Evolutionary conservation across 2,329 filamentous ascomycete species (phyloP), one percentile per base, ranked within the genome.

Genomic region (Lasiodiplodia sp.): DNA sequence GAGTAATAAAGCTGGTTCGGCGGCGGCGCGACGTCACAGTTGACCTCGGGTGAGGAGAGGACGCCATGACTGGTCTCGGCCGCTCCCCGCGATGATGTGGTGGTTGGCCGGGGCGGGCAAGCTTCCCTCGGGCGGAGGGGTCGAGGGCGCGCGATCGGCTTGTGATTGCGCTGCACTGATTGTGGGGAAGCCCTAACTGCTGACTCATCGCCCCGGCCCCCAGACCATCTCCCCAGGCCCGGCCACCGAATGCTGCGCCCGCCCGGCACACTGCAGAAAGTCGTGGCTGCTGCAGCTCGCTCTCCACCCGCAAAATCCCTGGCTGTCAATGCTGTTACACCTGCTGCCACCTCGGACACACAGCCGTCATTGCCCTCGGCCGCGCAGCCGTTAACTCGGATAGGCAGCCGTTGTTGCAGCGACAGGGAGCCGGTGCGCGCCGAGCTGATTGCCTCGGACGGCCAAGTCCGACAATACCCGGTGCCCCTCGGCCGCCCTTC

Each of bases 51-150:
- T 68, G 66, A 53, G 44, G 25, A 34, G 34, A 34, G 38, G 23
- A 34, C 34, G 66, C 56, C 47, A 53, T 63, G 66, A 68, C 56
- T 62, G 57, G 51, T 58, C 56, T 23, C 56, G 66, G 55, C 66
- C 47, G 44, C 31, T 12, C 55, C 31, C 37, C 47, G 57, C 57
- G 47, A 52, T 23, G 56, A 67, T 58, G 65, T 31, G 60, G 40
- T 52, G 55, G 65, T 49, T 51, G 65, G 55, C 56, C 47, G 55
- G 60, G 60, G 25, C 44, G 44, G 60, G 34, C 44, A 64, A 67
- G 65, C 53, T 67, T 47, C 49, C 66, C 57, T 68, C 66, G 66
- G 66, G 66, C 66, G 66, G 66, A 68, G 66, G 66, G 66, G 66
- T 67, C 56, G 44, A 53, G 31, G 8, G 28, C 55, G 38, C 8